A percentile compares a stretch with the other conserved stretches of the same genome.
Conservation (phyloP, 2,329 filamentous ascomycete genomes). For the Fonsecaea multimorphosa region DNA sequence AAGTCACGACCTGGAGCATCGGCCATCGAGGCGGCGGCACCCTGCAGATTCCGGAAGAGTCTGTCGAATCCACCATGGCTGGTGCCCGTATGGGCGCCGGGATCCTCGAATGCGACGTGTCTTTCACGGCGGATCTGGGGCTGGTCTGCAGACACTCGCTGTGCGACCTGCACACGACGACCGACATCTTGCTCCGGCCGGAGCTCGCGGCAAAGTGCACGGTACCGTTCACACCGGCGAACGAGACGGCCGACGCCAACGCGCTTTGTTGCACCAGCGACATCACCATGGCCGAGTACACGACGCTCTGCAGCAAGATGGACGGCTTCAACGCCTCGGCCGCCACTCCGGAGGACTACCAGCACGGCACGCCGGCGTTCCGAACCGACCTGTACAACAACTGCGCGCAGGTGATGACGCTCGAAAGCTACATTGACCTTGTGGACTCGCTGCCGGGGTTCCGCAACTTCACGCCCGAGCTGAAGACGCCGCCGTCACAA, state of each 20-base stretch:
- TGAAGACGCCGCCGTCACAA: conserved; percentile 65
- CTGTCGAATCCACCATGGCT: conserved; percentile 63
- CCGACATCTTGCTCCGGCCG: conserved; percentile 68
- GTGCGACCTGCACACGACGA: conserved; percentile 72
- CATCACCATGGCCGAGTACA: conserved; percentile 71
- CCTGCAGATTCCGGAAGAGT: conserved; percentile 68
- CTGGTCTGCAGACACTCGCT: conserved; percentile 73
- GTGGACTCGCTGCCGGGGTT: conserved; percentile 59
- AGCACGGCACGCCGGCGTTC: conserved; percentile 60
- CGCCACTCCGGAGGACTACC: conserved; percentile 63
- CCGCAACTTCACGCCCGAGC: conserved; percentile 69
- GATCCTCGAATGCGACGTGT: conserved; percentile 70
- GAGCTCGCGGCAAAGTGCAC: conserved; percentile 70
- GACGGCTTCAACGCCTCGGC: conserved; percentile 65
- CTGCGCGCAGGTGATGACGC: conserved; percentile 67
- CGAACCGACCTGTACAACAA: conserved; percentile 38
- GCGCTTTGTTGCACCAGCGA: conserved; percentile 75
- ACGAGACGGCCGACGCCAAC: conserved; percentile 58
- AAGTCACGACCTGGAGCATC: conserved; percentile 63
- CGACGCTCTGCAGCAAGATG: conserved; percentile 73
- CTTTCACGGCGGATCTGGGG: conserved; percentile 68
- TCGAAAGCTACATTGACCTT: conserved; percentile 67
- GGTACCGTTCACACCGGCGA: conserved; percentile 64
- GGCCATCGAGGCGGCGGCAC: conserved; percentile 63
- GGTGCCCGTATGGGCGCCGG: conserved; percentile 72